Evolutionary conservation across 495 filamentous ascomycete genomes (phyloP).

Genomic region (Penicillium mononematosum): DNA sequence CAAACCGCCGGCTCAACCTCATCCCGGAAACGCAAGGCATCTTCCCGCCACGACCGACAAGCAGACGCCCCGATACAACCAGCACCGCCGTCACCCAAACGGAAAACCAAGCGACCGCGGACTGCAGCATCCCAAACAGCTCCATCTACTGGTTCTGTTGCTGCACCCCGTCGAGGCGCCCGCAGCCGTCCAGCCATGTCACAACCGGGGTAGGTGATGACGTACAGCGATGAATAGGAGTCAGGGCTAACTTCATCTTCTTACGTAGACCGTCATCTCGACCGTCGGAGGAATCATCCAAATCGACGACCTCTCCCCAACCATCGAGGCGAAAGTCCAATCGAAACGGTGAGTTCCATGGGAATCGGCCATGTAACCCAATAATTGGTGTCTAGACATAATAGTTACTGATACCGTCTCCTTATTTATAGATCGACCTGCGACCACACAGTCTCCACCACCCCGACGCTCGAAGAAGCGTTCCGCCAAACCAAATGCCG

Average conservation of each 20-base stretch:
- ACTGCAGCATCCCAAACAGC: slow-evolving; percentile 41
- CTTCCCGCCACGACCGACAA: slow-evolving; percentile 41
- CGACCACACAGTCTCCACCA: slow-evolving; percentile 36
- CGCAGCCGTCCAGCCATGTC: slow-evolving; percentile 75
- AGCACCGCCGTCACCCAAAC: slow-evolving; percentile 41
- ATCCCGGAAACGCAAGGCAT: slow-evolving; percentile 59
- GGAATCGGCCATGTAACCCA: background rate
- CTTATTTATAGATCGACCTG: slow-evolving; percentile 30
- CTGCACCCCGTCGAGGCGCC: slow-evolving; percentile 56
- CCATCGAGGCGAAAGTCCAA: slow-evolving; percentile 67
- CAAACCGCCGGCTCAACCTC: slow-evolving; percentile 40
- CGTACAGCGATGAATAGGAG: background rate
- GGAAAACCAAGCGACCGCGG: slow-evolving; percentile 46
- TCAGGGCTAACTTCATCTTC: slow-evolving; percentile 6
- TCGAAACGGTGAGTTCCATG: slow-evolving; percentile 43
- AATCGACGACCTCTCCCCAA: slow-evolving; percentile 45
- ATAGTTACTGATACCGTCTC: background rate
- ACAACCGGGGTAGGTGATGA: slow-evolving; percentile 67
- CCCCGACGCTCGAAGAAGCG: slow-evolving; percentile 56
- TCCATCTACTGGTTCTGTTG: slow-evolving; percentile 42
- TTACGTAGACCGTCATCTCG: slow-evolving; percentile 43
- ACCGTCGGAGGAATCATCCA: slow-evolving; percentile 41
- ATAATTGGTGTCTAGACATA: background rate
- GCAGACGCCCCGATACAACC: slow-evolving; percentile 42
- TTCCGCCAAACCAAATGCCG: slow-evolving; percentile 50